Evolutionary conservation across 441 rosid genomes (phyloP), one percentile per base, ranked within the genome.

Genomic region (Aquilaria agallochum): DNA sequence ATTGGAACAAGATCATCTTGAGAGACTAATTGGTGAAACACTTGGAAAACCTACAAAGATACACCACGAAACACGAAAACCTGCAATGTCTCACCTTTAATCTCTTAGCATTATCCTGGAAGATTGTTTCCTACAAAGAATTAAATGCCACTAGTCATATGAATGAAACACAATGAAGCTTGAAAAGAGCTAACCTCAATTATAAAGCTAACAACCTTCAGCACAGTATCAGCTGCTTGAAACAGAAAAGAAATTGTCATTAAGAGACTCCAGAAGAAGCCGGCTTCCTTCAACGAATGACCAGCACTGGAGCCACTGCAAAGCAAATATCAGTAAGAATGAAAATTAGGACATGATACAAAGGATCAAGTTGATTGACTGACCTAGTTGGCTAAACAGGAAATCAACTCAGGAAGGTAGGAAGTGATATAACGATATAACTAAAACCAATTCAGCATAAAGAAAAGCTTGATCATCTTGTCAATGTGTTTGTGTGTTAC

Each of bases 181-280:
- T 51, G 33, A 47, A 66, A 66, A 66, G 49, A 42, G 59, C 15
- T 47, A 56, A 30, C 47, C 55, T 59, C 34, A 67, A 32, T 53
- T 33, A 56, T 68, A 77, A 52, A 58, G 68, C 71, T 54, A 40
- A 80, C 61, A 76, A 91, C 98, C 95, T 92, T 92, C 63, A 89
- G 73, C 44, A 92, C 90, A 42, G 96, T 88, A 74, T 82, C 96
- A 64, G 94, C 98, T 4, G 96, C 98, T 88, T 92, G 98, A 56
- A 92, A 73, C 59, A 92, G 72, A 78, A 92, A 92, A 33, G 98
- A 92, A 71, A 82, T 58, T 55, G 80, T 85, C 97, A 92, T 90
- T 75, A 90, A 69, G 67, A 90, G 79, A 82, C 90, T 92, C 98
- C 98, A 92, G 80, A 89, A 82, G 61, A 92, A 76, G 56, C 96